A percentile compares a stretch with the other conserved stretches of the same genome.
Conservation (phyloP, 1,284 basidiomycete genomes). For the Trichosporon coremiiforme region DNA sequence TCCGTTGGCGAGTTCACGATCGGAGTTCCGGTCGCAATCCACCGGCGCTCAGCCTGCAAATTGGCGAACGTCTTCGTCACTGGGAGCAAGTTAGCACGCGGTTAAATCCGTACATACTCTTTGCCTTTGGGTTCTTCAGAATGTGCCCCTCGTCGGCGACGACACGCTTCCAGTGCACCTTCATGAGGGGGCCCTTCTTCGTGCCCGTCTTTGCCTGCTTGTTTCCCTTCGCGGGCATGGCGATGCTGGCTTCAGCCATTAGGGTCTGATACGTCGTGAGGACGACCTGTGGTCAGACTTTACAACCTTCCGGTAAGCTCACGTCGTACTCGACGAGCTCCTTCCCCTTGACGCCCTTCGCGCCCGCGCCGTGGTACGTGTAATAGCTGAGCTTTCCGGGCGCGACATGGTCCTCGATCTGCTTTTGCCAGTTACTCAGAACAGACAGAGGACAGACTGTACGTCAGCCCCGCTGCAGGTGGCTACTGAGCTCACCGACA, state of each 20-base stretch:
- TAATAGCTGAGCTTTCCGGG: slow-evolving; percentile 63
- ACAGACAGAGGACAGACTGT: slow-evolving; percentile 83
- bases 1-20: slow-evolving; percentile 84
- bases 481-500: slow-evolving; percentile 63
- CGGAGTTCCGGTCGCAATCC: slow-evolving; percentile 67
- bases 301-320: slow-evolving; percentile 13
- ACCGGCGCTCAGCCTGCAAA: slow-evolving; percentile 72
- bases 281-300: slow-evolving; percentile 60
- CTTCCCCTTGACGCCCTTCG: slow-evolving; percentile 63
- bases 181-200: slow-evolving; percentile 63
- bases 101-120: slow-evolving; percentile 57
- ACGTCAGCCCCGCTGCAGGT: slow-evolving; percentile 5
- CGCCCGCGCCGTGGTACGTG: slow-evolving; percentile 67
- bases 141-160: slow-evolving; percentile 86
- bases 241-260: slow-evolving; percentile 35
- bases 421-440: slow-evolving; percentile 87
- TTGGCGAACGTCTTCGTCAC: slow-evolving; percentile 70
- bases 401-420: slow-evolving; percentile 74
- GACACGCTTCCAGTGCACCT: slow-evolving; percentile 79
- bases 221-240: slow-evolving; percentile 36
- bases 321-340: slow-evolving; percentile 69
- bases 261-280: slow-evolving; percentile 83
- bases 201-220: slow-evolving; percentile 35
- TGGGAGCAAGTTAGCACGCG: slow-evolving; percentile 27
- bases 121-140: slow-evolving; percentile 80